Conservation (phyloP, 2,329 filamentous ascomycete species). For the Hymenotorrendiella dingleyae region DNA sequence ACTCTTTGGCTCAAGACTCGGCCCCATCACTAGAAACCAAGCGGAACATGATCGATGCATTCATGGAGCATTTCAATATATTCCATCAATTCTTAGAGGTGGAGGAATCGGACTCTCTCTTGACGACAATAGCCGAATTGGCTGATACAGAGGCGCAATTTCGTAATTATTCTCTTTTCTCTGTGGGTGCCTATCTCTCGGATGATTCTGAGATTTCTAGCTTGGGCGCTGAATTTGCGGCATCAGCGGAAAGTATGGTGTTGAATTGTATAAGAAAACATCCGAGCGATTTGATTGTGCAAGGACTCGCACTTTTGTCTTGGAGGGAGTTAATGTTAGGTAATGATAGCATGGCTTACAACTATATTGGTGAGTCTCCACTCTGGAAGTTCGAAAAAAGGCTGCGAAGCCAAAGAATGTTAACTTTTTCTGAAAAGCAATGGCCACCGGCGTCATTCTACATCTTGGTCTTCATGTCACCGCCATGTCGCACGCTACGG, state of each 20-base stretch:
- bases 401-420: not conserved
- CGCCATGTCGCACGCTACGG: slow-evolving; percentile 1
- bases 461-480: slow-evolving; percentile 7
- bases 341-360: slow-evolving; percentile 8
- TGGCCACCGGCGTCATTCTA: slow-evolving; percentile 4
- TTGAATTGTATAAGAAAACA: slow-evolving; percentile 2
- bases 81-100: slow-evolving; percentile 3
- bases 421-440: not conserved
- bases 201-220: not conserved
- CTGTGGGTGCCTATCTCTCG: slow-evolving; percentile 5
- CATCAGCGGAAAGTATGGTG: slow-evolving; percentile 2
- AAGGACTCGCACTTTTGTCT: slow-evolving; percentile 8
- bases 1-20: too few relatives aligned
- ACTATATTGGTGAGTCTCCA: slow-evolving; percentile 6
- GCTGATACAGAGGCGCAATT: not conserved
- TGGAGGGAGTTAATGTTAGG: slow-evolving; percentile 9
- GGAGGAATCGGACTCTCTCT: not conserved
- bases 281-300: slow-evolving; percentile 1
- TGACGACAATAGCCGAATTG: not conserved
- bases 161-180: slow-evolving; percentile 1
- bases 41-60: not conserved
- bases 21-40: not conserved
- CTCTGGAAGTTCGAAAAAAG: not conserved
- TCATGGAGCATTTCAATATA: slow-evolving; percentile 5
- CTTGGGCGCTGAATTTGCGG: not conserved